These are phyloP conservation scores for Syzygium aqueum DNA, from an alignment of 345 rosid species.

Conservation along the genomic window DNA sequence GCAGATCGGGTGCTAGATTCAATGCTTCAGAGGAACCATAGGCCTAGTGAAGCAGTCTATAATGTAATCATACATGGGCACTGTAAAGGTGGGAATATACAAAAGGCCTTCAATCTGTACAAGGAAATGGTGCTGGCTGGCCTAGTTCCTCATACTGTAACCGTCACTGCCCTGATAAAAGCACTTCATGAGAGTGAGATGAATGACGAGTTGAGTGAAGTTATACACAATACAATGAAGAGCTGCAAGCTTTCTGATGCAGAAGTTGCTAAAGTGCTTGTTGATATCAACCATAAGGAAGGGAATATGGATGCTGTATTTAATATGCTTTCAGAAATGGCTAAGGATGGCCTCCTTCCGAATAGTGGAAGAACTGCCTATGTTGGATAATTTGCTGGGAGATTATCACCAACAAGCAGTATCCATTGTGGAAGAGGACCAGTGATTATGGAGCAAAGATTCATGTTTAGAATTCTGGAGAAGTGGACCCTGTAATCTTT, in stretches of 20 bases:
- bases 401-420: not conserved
- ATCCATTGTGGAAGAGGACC: not conserved
- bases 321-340: slow-evolving; percentile 68
- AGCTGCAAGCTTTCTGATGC: slow-evolving; percentile 79
- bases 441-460: not conserved
- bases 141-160: slow-evolving; percentile 61
- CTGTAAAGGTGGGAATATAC: slow-evolving; percentile 45
- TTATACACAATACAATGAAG: slow-evolving; percentile 38
- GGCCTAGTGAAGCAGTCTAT: slow-evolving; percentile 60
- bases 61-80: slow-evolving; percentile 83
- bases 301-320: slow-evolving; percentile 78
- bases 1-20: slow-evolving; percentile 67
- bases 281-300: slow-evolving; percentile 76
- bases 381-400: not conserved
- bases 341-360: slow-evolving; percentile 84
- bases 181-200: slow-evolving; percentile 47
- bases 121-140: slow-evolving; percentile 50
- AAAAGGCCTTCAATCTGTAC: slow-evolving; percentile 58
- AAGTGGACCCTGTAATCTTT: not conserved
- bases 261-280: slow-evolving; percentile 59
- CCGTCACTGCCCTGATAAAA: slow-evolving; percentile 57
- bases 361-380: slow-evolving; percentile 25
- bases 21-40: slow-evolving; percentile 52
- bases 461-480: not conserved
- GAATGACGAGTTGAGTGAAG: slow-evolving; percentile 40